Conservation (phyloP, 805 yeast species). For the Torulaspora microellipsoides region DNA sequence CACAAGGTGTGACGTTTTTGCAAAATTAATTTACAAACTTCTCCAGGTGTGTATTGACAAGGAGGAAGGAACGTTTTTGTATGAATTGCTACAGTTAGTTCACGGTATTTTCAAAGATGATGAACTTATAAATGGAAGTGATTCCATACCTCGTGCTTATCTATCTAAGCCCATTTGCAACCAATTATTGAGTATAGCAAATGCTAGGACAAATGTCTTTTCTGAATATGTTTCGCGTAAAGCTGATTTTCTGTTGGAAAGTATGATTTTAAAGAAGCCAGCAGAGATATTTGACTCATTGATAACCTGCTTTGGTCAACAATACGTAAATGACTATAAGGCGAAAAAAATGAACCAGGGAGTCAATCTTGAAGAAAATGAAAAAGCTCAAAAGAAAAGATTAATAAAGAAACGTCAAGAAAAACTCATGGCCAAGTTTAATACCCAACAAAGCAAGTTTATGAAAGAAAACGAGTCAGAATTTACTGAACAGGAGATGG, state of each 20-base stretch:
- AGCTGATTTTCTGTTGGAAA: constrained; percentile 54
- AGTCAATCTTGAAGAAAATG: constrained; percentile 44
- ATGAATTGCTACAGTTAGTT: constrained; percentile 59
- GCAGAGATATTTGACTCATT: constrained; percentile 48
- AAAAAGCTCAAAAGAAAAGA: constrained; percentile 50
- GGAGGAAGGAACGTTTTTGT: constrained; percentile 50
- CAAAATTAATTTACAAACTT: constrained; percentile 54
- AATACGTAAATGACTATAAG: constrained; percentile 46
- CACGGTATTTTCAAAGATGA: constrained; percentile 60
- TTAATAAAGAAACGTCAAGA: constrained; percentile 59
- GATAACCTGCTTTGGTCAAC: constrained; percentile 53
- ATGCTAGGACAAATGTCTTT: constrained; percentile 39
- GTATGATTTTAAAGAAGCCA: constrained; percentile 44
- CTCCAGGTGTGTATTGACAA: constrained; percentile 49
- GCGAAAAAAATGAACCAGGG: constrained; percentile 42
- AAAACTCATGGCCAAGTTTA: constrained; percentile 57
- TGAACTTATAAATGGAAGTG: constrained; percentile 39
- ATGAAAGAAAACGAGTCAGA: constrained; percentile 47
- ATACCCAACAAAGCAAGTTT: constrained; percentile 71
- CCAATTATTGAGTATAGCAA: constrained; percentile 48
- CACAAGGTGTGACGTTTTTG: constrained; percentile 49
- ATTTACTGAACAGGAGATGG: constrained; percentile 18
- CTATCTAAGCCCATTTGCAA: constrained; percentile 54
- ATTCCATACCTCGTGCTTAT: constrained; percentile 42
- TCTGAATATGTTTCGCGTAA: constrained; percentile 47